These are phyloP conservation scores for Acacia concinna DNA, from an alignment of 331 rosid species.

Conservation along the genomic window DNA sequence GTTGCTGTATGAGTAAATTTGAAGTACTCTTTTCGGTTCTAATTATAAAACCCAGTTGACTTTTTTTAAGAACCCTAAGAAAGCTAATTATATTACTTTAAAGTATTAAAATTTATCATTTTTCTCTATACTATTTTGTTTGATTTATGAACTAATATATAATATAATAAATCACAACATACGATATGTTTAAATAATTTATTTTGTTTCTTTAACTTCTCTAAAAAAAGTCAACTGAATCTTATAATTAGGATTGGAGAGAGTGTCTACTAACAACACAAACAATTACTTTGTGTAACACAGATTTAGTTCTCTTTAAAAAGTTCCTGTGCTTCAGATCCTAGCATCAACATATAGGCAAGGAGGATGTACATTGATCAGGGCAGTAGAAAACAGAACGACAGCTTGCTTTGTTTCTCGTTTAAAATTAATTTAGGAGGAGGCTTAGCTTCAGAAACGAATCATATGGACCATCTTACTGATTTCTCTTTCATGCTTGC, in stretches of 20 bases:
- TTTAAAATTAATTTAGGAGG: constrained; percentile 1
- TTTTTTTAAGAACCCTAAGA: no score
- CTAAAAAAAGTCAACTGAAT: no score
- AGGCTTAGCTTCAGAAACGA: not conserved
- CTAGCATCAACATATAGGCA: not conserved
- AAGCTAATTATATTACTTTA: no score
- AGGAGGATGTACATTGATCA: not conserved
- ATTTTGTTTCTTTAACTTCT: no score
- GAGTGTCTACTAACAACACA: not conserved
- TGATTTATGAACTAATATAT: no score
- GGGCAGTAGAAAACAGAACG: not conserved
- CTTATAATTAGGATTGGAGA: no score
- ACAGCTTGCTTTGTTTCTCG: not conserved
- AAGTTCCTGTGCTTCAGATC: not conserved
- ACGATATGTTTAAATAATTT: no score
- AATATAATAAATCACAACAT: no score
- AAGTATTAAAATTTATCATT: no score
- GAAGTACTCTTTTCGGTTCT: no score
- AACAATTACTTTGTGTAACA: not conserved
- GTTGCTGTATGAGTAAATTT: not conserved
- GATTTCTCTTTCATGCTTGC: not conserved
- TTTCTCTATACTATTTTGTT: no score
- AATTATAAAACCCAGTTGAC: no score
- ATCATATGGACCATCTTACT: constrained; percentile 13
- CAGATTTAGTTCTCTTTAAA: not conserved